phyloP scores from a whole-genome alignment of 371 early-diverging fungal genomes.

The Globomyces sp. region DNA sequence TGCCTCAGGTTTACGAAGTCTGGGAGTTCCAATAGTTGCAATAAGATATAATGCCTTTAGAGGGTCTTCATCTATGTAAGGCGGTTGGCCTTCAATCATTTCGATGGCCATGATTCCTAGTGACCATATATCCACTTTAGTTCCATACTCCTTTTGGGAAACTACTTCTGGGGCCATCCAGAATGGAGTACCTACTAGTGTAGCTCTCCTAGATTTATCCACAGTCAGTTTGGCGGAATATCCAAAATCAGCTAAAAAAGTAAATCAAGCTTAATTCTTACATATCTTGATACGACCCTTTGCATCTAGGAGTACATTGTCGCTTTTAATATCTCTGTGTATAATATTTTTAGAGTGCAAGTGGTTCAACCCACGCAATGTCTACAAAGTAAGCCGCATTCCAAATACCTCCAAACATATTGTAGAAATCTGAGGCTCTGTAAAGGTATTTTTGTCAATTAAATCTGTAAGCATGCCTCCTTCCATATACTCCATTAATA shows the following conservation, averaged over 20 bases:
- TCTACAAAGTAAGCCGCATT: constrained; percentile 35
- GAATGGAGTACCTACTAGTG: constrained; percentile 92
- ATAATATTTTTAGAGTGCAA: constrained; percentile 85
- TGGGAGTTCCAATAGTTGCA: constrained; percentile 80
- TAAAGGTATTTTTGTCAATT: constrained; percentile 80
- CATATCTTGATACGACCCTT: constrained; percentile 87
- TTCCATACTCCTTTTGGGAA: constrained; percentile 65
- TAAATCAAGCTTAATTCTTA: neutral
- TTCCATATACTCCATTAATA: constrained; percentile 95
- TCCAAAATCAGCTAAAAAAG: constrained; percentile 74
- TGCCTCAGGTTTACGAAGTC: constrained; percentile 72
- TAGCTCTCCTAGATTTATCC: constrained; percentile 75
- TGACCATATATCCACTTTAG: constrained; percentile 93
- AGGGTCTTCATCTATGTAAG: constrained; percentile 89
- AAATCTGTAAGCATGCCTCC: constrained; percentile 91
- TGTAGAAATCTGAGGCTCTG: constrained; percentile 81
- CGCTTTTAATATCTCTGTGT: constrained; percentile 92
- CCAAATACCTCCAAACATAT: constrained; percentile 65
- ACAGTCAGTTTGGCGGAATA: constrained; percentile 87
- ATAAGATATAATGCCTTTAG: constrained; percentile 86
- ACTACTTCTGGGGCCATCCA: constrained; percentile 66
- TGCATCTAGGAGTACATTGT: constrained; percentile 81
- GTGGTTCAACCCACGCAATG: constrained; percentile 77
- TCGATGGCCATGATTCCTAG: constrained; percentile 93
- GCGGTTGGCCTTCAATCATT: constrained; percentile 92